phyloP scores from a whole-genome alignment of 371 early-diverging fungal genomes.

The Rhizopus stolonifer region DNA sequence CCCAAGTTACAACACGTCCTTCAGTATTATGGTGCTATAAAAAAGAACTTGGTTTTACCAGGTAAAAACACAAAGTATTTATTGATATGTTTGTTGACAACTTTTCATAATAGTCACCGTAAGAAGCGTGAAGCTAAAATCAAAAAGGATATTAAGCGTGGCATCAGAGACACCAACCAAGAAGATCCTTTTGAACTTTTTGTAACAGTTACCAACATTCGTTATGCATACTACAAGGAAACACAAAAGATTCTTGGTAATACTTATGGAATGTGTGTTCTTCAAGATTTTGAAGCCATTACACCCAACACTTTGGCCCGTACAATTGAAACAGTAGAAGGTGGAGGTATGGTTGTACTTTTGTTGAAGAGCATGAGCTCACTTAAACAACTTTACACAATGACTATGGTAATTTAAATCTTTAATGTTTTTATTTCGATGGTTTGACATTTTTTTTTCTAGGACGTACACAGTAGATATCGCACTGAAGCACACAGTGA shows the following conservation, averaged over 20 bases:
- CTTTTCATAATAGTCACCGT: slow-evolving; percentile 68
- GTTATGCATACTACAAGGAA: slow-evolving; percentile 99
- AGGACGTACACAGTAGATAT: slow-evolving; percentile 94
- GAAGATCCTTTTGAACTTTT: slow-evolving; percentile 98
- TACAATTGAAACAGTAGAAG: slow-evolving; percentile 98
- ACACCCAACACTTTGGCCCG: slow-evolving; percentile 98
- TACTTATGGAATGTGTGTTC: slow-evolving; percentile 98
- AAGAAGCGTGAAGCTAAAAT: slow-evolving; percentile 96
- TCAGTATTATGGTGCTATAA: slow-evolving; percentile 99
- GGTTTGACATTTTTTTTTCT: background rate
- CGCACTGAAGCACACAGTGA: slow-evolving; percentile 93
- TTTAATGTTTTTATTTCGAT: background rate
- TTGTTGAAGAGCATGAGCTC: slow-evolving; percentile 92
- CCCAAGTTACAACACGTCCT: slow-evolving; percentile 86
- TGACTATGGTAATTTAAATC: slow-evolving; percentile 81
- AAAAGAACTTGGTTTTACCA: slow-evolving; percentile 94
- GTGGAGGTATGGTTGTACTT: slow-evolving; percentile 97
- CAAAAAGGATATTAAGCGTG: slow-evolving; percentile 87
- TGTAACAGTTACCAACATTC: slow-evolving; percentile 90
- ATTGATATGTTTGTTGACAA: background rate
- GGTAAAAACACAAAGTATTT: slow-evolving; percentile 31
- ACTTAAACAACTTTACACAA: slow-evolving; percentile 93
- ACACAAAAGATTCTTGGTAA: slow-evolving; percentile 98
- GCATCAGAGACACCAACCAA: slow-evolving; percentile 84
- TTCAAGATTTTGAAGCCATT: slow-evolving; percentile 99